Evolutionary conservation across 352 stramenopile genomes (phyloP).

Genomic region (Globisporangium solare): DNA sequence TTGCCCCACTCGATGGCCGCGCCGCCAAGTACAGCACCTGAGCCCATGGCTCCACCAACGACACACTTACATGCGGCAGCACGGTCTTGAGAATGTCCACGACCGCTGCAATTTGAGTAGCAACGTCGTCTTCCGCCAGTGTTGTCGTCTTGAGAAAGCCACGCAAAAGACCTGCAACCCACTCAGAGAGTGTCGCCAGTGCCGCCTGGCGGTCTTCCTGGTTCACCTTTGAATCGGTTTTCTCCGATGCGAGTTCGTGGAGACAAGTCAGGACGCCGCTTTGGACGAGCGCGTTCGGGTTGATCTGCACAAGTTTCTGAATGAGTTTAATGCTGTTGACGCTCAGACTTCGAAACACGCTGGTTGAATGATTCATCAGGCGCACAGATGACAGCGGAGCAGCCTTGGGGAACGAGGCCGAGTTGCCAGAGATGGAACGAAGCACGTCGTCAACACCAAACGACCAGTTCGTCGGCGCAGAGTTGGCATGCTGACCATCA

Average conservation of each 20-base stretch:
- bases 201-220: constrained; percentile 62
- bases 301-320: constrained; percentile 42
- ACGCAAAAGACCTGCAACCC: constrained; percentile 38
- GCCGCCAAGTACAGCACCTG: constrained; percentile 52
- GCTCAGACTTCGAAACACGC: constrained; percentile 29
- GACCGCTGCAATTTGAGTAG: constrained; percentile 15
- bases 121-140: constrained; percentile 14
- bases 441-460: constrained; percentile 69
- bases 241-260: constrained; percentile 25
- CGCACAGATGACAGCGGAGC: constrained; percentile 48
- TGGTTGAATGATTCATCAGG: constrained; percentile 42
- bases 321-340: constrained; percentile 40
- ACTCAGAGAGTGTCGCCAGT: constrained; percentile 53
- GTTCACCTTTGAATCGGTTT: constrained; percentile 31
- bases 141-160: constrained; percentile 26
- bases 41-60: constrained; percentile 50
- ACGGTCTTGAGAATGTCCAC: constrained; percentile 36
- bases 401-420: constrained; percentile 42
- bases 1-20: constrained; percentile 21
- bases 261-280: constrained; percentile 22
- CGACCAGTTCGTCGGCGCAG: constrained; percentile 66
- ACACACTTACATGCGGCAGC: constrained; percentile 50
- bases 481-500: constrained; percentile 63
- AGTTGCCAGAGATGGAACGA: constrained; percentile 37
- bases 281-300: constrained; percentile 27